A percentile compares a stretch with the other conserved stretches of the same genome.
Evolutionary conservation across 1,139 yeast genomes (phyloP).

Genomic region (Diutina neorugosa): DNA sequence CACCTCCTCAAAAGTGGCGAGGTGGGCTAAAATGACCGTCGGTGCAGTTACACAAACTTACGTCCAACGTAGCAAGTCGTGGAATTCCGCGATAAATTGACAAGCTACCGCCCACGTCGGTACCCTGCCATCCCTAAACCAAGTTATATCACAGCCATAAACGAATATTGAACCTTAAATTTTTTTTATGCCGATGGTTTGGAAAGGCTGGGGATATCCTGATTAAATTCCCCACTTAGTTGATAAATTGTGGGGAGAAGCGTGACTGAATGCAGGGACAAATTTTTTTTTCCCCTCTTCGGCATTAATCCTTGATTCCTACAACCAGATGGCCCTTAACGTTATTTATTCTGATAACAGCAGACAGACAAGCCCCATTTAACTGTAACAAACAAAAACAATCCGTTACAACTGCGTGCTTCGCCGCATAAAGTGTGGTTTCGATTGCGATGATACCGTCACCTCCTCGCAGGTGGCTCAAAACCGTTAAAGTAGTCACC

Average conservation of each 20-base stretch:
- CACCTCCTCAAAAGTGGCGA: neutral
- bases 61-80: neutral
- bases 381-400: neutral
- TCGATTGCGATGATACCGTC: neutral
- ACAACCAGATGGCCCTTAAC: neutral
- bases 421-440: neutral
- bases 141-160: too few relatives aligned
- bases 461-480: neutral
- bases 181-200: too few relatives aligned
- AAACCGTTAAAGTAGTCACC: neutral
- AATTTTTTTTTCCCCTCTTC: neutral
- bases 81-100: neutral
- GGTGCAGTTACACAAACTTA: neutral
- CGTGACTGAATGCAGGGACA: neutral
- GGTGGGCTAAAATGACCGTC: neutral
- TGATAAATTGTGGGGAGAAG: neutral
- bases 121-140: too few relatives aligned
- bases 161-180: neutral
- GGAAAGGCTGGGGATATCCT: neutral
- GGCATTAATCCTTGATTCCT: neutral
- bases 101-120: too few relatives aligned
- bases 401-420: neutral
- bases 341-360: neutral
- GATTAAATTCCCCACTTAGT: neutral
- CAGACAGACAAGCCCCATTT: neutral